phyloP scores from a whole-genome alignment of 345 rosid species.

The Eucalyptus rudis region DNA sequence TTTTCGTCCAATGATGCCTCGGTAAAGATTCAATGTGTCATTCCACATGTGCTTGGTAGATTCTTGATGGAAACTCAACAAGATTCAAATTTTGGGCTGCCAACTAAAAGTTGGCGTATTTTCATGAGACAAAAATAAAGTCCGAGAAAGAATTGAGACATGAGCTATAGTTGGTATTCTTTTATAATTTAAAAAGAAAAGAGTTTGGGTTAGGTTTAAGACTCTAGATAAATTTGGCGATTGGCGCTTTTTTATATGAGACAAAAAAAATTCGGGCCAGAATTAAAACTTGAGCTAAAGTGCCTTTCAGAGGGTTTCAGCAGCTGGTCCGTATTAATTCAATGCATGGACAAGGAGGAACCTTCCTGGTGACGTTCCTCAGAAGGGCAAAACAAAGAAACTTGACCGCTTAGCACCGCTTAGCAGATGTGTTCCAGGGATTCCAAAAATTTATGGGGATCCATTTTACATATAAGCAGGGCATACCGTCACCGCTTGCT shows the following conservation, averaged over 20 bases:
- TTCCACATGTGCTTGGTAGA: not conserved
- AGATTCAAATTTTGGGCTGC: not conserved
- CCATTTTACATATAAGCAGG: not conserved
- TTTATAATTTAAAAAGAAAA: not conserved
- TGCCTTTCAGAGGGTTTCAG: not conserved
- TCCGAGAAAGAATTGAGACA: accelerated
- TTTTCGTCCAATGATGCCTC: not conserved
- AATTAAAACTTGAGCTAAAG: not conserved
- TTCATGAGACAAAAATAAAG: too few species aligned
- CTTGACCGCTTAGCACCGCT: not conserved
- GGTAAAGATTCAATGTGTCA: not conserved
- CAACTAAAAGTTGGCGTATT: not conserved
- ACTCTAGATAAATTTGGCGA: not conserved
- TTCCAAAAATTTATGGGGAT: not conserved
- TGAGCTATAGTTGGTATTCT: not conserved
- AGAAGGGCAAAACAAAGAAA: not conserved
- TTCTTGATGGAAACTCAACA: too few species aligned
- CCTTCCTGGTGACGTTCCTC: not conserved
- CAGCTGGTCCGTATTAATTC: not conserved
- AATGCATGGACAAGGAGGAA: not conserved
- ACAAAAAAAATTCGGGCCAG: not conserved
- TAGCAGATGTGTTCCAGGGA: not conserved
- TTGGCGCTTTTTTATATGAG: not conserved
- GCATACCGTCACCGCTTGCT: not conserved
- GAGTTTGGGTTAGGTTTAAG: not conserved